These are phyloP conservation scores for Fraxinus ornus DNA, from an alignment of 305 asterid species.

Conservation along the genomic window DNA sequence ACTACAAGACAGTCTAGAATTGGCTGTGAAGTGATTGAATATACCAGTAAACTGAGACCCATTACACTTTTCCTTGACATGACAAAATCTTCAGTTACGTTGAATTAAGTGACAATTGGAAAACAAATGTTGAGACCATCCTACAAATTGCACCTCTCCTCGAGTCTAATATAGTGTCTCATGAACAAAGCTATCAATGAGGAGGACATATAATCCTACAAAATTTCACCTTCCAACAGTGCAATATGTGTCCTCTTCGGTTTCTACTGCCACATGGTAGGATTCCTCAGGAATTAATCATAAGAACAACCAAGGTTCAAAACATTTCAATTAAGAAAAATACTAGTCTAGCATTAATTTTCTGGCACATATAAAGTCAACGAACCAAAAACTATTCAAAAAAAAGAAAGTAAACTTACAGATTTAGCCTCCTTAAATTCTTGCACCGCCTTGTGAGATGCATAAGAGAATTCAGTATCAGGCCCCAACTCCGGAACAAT, in stretches of 20 bases:
- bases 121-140: not conserved
- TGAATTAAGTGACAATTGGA: not conserved
- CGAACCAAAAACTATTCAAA: not conserved
- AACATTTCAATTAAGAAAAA: not conserved
- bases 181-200: not conserved
- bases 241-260: not conserved
- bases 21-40: not conserved
- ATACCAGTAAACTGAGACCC: not conserved
- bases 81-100: not conserved
- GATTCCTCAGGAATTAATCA: not conserved
- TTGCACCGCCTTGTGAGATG: slow-evolving; percentile 60
- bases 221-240: not conserved
- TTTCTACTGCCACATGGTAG: not conserved
- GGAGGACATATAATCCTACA: not conserved
- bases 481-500: slow-evolving; percentile 67
- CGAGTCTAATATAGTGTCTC: not conserved
- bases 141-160: not conserved
- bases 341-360: not conserved
- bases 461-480: slow-evolving; percentile 46
- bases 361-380: not conserved
- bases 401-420: slow-evolving; percentile 27
- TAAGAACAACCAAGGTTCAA: not conserved
- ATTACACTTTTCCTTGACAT: not conserved
- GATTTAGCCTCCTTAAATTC: slow-evolving; percentile 66
- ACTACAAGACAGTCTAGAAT: not conserved